These are phyloP conservation scores for Yamadazyma atlantica DNA, from an alignment of 1,139 yeast species.

Conservation along the genomic window DNA sequence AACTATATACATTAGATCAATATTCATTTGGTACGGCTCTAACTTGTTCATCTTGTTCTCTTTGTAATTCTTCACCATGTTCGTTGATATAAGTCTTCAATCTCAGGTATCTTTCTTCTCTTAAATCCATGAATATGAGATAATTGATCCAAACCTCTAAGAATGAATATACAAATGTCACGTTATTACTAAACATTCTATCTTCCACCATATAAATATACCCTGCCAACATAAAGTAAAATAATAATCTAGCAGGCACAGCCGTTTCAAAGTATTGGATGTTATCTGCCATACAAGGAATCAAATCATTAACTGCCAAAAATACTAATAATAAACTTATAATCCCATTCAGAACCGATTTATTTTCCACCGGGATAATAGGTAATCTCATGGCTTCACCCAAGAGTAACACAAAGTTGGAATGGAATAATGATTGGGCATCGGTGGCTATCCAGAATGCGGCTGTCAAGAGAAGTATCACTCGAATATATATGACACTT, in stretches of 20 bases:
- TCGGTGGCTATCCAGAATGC: slow-evolving; percentile 64
- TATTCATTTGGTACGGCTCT: slow-evolving; percentile 24
- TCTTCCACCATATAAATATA: slow-evolving; percentile 42
- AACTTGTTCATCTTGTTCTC: slow-evolving; percentile 29
- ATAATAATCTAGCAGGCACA: slow-evolving; percentile 64
- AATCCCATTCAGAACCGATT: slow-evolving; percentile 54
- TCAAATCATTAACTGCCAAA: slow-evolving; percentile 51
- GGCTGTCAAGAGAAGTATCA: slow-evolving; percentile 43
- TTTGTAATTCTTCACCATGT: slow-evolving; percentile 32
- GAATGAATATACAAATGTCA: slow-evolving; percentile 61
- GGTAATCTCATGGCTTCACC: slow-evolving; percentile 61
- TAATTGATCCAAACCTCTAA: slow-evolving; percentile 73
- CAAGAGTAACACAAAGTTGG: slow-evolving; percentile 53
- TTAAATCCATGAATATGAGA: slow-evolving; percentile 58
- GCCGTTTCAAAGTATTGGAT: slow-evolving; percentile 59
- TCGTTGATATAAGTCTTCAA: slow-evolving; percentile 38
- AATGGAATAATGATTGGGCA: slow-evolving; percentile 35
- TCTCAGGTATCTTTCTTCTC: slow-evolving; percentile 58
- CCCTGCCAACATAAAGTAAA: slow-evolving; percentile 53
- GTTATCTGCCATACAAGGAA: slow-evolving; percentile 60
- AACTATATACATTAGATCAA: background rate
- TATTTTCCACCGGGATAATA: slow-evolving; percentile 37
- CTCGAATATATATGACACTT: slow-evolving; percentile 48
- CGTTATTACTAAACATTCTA: slow-evolving; percentile 55
- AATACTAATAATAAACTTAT: slow-evolving; percentile 45